These are phyloP conservation scores for Monilinia vaccinii-corymbosi DNA, from an alignment of 2,329 filamentous ascomycete genomes.

Conservation along the genomic window DNA sequence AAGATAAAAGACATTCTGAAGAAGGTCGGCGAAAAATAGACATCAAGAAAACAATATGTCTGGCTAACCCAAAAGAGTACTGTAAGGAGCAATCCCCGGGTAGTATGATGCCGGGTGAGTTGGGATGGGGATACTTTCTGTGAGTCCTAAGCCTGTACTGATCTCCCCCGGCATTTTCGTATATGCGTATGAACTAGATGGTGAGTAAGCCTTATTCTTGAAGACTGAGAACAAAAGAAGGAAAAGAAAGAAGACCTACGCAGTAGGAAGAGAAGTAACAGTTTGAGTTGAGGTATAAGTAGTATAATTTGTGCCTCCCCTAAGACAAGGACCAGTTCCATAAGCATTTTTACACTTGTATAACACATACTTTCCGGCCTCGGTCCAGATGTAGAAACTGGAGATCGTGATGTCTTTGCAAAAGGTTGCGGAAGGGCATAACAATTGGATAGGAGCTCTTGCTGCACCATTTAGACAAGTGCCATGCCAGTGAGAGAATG, in stretches of 20 bases:
- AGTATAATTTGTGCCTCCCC: slow-evolving; percentile 11
- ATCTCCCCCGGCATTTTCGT: slow-evolving; percentile 21
- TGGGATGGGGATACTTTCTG: slow-evolving; percentile 17
- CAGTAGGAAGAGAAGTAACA: slow-evolving; percentile 9
- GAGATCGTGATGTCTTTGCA: slow-evolving; percentile 43
- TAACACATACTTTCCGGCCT: slow-evolving; percentile 33
- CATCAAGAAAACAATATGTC: neutral
- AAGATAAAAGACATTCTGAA: neutral
- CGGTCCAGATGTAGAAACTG: slow-evolving; percentile 46
- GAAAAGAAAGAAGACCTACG: slow-evolving; percentile 6
- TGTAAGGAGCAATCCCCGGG: slow-evolving; percentile 14
- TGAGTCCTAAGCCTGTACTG: slow-evolving; percentile 15
- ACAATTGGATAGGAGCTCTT: slow-evolving; percentile 44
- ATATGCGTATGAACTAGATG: slow-evolving; percentile 12
- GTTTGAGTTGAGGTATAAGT: slow-evolving; percentile 11
- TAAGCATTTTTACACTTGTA: slow-evolving; percentile 43
- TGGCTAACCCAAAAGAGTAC: slow-evolving; percentile 13
- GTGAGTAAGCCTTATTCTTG: neutral
- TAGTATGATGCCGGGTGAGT: slow-evolving; percentile 16
- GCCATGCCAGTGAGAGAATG: slow-evolving; percentile 47
- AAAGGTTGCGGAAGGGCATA: slow-evolving; percentile 41
- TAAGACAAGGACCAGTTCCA: slow-evolving; percentile 39
- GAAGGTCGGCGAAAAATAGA: neutral
- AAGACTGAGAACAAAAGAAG: neutral
- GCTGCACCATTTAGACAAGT: slow-evolving; percentile 33